Evolutionary conservation across 129 eudicot genomes (phyloP).

Genomic region (Centaurea solstitialis): DNA sequence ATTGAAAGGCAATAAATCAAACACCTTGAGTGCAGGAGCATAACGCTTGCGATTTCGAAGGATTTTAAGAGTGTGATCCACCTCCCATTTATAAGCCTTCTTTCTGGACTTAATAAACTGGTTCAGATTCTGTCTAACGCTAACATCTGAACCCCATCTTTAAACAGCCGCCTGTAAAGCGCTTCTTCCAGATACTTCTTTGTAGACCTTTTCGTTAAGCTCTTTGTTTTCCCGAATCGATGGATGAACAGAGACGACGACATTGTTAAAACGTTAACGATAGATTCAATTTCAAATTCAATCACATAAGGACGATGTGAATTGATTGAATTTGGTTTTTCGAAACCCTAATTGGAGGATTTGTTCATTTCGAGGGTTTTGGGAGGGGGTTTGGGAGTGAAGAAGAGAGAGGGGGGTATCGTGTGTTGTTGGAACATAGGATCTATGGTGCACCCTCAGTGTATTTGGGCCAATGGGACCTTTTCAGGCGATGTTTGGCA

Average conservation of each 20-base stretch:
- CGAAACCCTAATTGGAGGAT: constrained; percentile 13
- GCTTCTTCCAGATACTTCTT: constrained; percentile 88
- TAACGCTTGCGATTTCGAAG: constrained; percentile 79
- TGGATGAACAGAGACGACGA: constrained; percentile 57
- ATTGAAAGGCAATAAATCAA: not conserved
- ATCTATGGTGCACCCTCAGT: constrained; percentile 7
- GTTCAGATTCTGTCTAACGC: constrained; percentile 62
- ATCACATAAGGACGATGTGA: constrained; percentile 1
- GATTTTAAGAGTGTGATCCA: constrained; percentile 70
- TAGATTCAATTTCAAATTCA: constrained; percentile 9
- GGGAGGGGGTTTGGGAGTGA: constrained; percentile 1
- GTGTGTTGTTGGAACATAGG: constrained; percentile 18
- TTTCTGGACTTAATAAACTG: constrained; percentile 62
- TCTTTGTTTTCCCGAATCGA: constrained; percentile 63
- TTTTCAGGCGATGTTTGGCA: too few relatives aligned
- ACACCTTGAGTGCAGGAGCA: constrained; percentile 85
- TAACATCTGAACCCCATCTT: constrained; percentile 77
- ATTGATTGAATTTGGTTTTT: constrained; percentile 1
- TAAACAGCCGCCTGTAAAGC: constrained; percentile 68
- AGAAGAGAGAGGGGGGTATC: not conserved
- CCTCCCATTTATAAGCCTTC: constrained; percentile 92
- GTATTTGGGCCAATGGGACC: constrained; percentile 12
- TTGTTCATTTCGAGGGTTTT: constrained; percentile 20
- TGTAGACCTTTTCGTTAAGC: constrained; percentile 56
- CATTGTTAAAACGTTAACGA: not conserved